phyloP scores from a whole-genome alignment of 306 rosid genomes.

The Quercus suber region DNA sequence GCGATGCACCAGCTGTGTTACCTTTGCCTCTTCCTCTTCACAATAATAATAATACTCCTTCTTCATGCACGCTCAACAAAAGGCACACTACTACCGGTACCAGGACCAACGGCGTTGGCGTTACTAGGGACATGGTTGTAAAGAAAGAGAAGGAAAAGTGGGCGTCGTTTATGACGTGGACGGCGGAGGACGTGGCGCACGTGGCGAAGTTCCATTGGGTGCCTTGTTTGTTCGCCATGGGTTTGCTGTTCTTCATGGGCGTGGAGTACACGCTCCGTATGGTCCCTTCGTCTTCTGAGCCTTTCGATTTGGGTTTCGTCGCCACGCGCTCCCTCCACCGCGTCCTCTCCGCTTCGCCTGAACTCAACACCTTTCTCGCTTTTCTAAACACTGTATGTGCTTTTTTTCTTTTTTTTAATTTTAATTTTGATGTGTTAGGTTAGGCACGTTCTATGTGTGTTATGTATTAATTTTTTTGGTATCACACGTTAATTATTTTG shows the following conservation, averaged over 20 bases:
- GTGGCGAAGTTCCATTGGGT: slow-evolving; percentile 79
- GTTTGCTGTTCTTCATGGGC: slow-evolving; percentile 78
- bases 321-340: slow-evolving; percentile 64
- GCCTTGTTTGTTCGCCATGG: slow-evolving; percentile 63
- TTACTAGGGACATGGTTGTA: slow-evolving; percentile 13
- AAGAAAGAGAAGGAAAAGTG: neutral
- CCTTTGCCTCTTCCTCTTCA: no score
- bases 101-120: slow-evolving; percentile 5
- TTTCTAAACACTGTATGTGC: slow-evolving; percentile 67
- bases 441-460: no score
- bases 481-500: no score
- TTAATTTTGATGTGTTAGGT: no score
- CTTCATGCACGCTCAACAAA: no score
- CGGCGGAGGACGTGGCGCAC: slow-evolving; percentile 43
- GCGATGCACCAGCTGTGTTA: no score
- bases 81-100: slow-evolving; percentile 19
- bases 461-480: no score
- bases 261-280: slow-evolving; percentile 95
- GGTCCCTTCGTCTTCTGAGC: slow-evolving; percentile 80
- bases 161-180: slow-evolving; percentile 74
- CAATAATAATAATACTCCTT: no score
- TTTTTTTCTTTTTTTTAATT: no score
- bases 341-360: slow-evolving; percentile 56
- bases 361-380: slow-evolving; percentile 64
- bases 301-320: slow-evolving; percentile 79